phyloP scores from a whole-genome alignment of 2,329 filamentous ascomycete species.

The Botrytis porri region DNA sequence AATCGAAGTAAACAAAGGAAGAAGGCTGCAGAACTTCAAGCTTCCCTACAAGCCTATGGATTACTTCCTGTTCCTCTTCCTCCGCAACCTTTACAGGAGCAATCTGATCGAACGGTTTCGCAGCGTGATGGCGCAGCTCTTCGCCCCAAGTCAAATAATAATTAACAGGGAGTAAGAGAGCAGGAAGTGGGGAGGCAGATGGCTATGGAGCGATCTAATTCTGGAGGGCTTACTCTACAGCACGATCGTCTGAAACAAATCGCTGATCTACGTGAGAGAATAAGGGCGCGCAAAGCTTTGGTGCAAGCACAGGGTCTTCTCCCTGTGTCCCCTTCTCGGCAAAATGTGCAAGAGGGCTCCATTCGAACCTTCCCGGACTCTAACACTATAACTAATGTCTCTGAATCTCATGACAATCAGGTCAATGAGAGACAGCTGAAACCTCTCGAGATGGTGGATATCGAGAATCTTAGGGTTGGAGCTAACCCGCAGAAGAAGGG shows the following conservation, averaged over 20 bases:
- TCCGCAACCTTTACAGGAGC: background rate
- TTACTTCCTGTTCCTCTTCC: background rate
- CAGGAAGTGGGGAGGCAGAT: too few species aligned
- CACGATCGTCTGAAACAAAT: background rate
- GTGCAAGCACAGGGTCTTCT: background rate
- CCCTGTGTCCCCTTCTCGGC: background rate
- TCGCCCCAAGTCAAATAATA: background rate
- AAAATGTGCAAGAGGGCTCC: background rate
- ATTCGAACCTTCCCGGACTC: background rate
- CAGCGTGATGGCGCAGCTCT: background rate
- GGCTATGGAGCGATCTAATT: background rate
- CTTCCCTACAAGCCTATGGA: background rate
- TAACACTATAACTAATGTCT: background rate
- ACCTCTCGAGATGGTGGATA: background rate
- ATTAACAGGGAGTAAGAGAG: background rate
- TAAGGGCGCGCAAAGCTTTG: background rate
- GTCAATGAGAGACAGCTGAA: background rate
- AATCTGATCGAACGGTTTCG: background rate
- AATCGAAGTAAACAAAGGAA: background rate
- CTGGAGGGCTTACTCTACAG: too few species aligned
- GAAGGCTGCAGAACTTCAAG: background rate
- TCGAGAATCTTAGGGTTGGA: background rate
- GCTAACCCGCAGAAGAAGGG: background rate
- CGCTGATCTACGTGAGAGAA: background rate
- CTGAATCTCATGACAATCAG: background rate